phyloP scores from a whole-genome alignment of 306 rosid genomes.

The Prunus salicina region DNA sequence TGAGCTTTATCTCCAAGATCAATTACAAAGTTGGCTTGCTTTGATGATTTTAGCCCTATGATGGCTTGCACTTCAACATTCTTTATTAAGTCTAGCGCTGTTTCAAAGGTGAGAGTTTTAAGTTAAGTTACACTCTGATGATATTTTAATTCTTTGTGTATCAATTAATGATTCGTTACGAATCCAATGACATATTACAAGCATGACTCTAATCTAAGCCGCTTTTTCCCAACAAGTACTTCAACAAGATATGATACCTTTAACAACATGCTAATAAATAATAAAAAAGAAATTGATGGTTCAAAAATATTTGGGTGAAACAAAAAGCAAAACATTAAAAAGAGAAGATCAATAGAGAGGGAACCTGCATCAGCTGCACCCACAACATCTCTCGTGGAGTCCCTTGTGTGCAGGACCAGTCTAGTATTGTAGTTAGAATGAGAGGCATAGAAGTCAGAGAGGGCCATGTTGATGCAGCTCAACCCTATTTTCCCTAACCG shows the following conservation, averaged over 20 bases:
- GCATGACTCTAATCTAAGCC: not conserved
- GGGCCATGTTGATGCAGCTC: conserved; percentile 9
- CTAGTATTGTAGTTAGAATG: not conserved
- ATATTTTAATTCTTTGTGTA: no score
- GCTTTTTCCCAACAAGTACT: no score
- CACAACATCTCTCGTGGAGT: not conserved
- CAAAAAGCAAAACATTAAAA: not conserved
- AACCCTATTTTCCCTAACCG: not conserved
- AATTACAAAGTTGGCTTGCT: conserved; percentile 43
- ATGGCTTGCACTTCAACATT: conserved; percentile 34
- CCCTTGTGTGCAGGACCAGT: not conserved
- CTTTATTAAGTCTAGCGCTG: conserved; percentile 32
- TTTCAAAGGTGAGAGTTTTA: not conserved
- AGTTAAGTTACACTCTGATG: no score
- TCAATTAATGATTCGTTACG: no score
- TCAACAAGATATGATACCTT: not conserved
- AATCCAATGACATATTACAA: no score
- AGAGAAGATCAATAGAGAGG: not conserved
- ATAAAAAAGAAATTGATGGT: not conserved
- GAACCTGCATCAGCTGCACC: conserved; percentile 14
- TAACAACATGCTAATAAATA: no score
- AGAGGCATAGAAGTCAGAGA: conserved; percentile 10
- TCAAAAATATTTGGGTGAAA: no score
- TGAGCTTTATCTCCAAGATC: conserved; percentile 44
- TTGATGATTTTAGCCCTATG: conserved; percentile 51